Evolutionary conservation across 352 stramenopile genomes (phyloP), one percentile per base, ranked within the genome.

Genomic region (Pythium graminicola): DNA sequence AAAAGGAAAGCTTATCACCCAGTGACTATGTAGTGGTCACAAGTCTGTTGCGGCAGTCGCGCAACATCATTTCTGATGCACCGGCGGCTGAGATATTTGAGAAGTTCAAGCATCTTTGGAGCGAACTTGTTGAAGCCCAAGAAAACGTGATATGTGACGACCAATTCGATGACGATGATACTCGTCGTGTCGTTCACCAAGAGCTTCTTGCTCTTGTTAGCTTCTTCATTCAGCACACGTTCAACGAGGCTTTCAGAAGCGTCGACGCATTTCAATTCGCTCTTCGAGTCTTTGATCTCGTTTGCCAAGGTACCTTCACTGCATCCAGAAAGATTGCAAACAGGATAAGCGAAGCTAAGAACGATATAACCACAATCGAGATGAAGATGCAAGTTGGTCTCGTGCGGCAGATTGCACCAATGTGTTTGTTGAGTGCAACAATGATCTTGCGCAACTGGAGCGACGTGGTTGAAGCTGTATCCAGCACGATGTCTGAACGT

Each of bases 171-270:
- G 33, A 38, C 19, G 42, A 2, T 7, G 42, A 49, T n/a, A 16
- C 2, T 23, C 8, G 16, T 4, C 11, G 1, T 6, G 27, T 42
- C 4, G 2, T 58, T 11, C 14, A 32, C 7, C 14, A 23, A 13
- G 49, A 64, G 32, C 22, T 64, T 1, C 14, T 59, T 14, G 44
- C 40, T 31, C 22, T 58, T 0, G 29, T 48, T 9, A 64, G 51
- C 23, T 64, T 50, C 32, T 54, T 51, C 11, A 24, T 59, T 40
- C 57, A 64, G 57, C 29, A 13, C 3, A 44, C 16, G 2, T 64
- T 64, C 29, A 28, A 39, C 4, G 42, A 31, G 35, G 28, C 35
- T 19, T 16, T 55, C 9, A 2, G 17, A 29, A 50, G 19, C 22
- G 4, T 39, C 7, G 20, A 43, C 0, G 11, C 16, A 8, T 36